Evolutionary conservation across 257 asterid genomes (phyloP).

Genomic region (Thymus mandschuricus): DNA sequence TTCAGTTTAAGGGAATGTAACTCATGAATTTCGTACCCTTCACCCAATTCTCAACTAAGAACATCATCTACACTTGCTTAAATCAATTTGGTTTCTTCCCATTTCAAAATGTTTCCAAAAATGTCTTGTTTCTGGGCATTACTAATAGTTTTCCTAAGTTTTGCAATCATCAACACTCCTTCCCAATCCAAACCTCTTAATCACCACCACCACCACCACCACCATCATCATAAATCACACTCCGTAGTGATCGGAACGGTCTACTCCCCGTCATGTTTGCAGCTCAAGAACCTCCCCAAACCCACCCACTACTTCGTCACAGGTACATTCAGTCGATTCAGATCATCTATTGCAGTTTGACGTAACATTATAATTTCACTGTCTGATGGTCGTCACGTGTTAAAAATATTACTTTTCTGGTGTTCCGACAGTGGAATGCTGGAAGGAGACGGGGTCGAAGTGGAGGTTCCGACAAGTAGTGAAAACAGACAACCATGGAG

Average conservation of each 20-base stretch:
- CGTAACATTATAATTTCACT: not conserved
- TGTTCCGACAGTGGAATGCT: slow-evolving; percentile 53
- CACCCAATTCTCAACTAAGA: slow-evolving; percentile 42
- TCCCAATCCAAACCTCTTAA: slow-evolving; percentile 40
- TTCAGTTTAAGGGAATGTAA: slow-evolving; percentile 10
- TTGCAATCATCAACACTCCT: slow-evolving; percentile 16
- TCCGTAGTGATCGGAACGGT: slow-evolving; percentile 81
- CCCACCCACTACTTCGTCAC: slow-evolving; percentile 56
- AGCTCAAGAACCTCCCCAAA: slow-evolving; percentile 34
- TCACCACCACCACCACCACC: no score
- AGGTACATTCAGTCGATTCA: slow-evolving; percentile 41
- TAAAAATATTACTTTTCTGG: no score
- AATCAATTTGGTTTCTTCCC: no score
- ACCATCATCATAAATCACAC: slow-evolving; percentile 41
- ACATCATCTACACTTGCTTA: not conserved
- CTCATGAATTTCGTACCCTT: slow-evolving; percentile 31
- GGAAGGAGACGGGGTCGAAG: slow-evolving; percentile 32
- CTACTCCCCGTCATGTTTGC: slow-evolving; percentile 72
- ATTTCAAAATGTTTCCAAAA: slow-evolving; percentile 5
- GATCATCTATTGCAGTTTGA: no score
- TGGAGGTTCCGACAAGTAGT: slow-evolving; percentile 51
- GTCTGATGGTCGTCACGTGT: slow-evolving; percentile 32
- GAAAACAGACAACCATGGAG: slow-evolving; percentile 68
- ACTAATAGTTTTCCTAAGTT: slow-evolving; percentile 37
- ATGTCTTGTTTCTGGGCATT: slow-evolving; percentile 45